These are phyloP conservation scores for Dendrocalamus latiflorus DNA, from an alignment of 202 grass and related monocot species.

Conservation along the genomic window DNA sequence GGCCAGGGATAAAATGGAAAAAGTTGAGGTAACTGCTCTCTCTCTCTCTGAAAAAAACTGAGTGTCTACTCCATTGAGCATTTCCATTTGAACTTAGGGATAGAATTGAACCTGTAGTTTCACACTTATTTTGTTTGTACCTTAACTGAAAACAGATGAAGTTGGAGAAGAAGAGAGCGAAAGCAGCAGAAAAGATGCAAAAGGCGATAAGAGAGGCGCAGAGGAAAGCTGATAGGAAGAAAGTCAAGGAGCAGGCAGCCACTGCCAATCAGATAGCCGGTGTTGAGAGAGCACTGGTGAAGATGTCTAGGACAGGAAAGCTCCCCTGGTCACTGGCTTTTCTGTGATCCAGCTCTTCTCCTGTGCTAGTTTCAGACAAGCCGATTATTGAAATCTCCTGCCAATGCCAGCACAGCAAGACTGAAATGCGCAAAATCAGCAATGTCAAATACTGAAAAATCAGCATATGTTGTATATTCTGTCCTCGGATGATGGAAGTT, in stretches of 20 bases:
- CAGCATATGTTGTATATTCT: background rate
- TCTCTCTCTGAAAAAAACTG: background rate
- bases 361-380: slow-evolving; percentile 26
- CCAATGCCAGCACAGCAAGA: slow-evolving; percentile 14
- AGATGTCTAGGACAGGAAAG: too few relatives aligned
- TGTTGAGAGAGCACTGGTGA: too few relatives aligned
- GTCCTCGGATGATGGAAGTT: slow-evolving; percentile 13
- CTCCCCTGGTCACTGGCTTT: too few relatives aligned
- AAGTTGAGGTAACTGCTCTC: slow-evolving; percentile 40
- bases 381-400: slow-evolving; percentile 26
- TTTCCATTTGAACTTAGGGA: too few relatives aligned
- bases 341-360: slow-evolving; percentile 45
- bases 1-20: slow-evolving; percentile 51
- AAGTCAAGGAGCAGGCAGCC: too few relatives aligned
- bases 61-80: background rate
- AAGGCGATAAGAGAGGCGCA: too few relatives aligned
- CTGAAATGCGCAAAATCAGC: slow-evolving; percentile 6
- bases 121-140: slow-evolving; percentile 4
- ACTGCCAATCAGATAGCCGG: too few relatives aligned
- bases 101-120: too few relatives aligned
- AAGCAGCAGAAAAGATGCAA: too few relatives aligned
- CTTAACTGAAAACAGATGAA: slow-evolving; percentile 44
- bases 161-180: slow-evolving; percentile 53
- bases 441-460: slow-evolving; percentile 3
- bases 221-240: too few relatives aligned